These are phyloP conservation scores for Wickerhamomyces alni DNA, from an alignment of 805 yeast genomes.

Conservation along the genomic window DNA sequence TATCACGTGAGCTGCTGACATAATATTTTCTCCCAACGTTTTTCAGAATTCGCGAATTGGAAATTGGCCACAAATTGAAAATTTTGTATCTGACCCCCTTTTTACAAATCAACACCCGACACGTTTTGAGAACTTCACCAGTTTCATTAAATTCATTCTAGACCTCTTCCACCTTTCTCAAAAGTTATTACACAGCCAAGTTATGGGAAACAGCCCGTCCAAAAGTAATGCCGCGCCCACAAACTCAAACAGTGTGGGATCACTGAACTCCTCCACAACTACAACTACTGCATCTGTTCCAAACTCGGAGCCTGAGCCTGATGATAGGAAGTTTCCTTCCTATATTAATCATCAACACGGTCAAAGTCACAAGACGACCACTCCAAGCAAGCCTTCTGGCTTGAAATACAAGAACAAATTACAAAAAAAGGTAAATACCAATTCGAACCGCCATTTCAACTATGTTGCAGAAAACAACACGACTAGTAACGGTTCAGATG, in stretches of 20 bases:
- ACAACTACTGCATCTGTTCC: constrained; percentile 22
- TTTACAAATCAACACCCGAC: no score
- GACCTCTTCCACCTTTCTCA: no score
- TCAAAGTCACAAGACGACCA: constrained; percentile 3
- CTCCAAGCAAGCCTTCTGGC: constrained; percentile 14
- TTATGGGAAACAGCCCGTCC: constrained; percentile 67
- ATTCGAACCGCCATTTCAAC: constrained; percentile 9
- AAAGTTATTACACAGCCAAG: constrained; percentile 7
- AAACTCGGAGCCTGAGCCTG: constrained; percentile 37
- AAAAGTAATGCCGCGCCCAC: constrained; percentile 33
- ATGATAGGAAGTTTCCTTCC: constrained; percentile 42
- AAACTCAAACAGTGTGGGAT: constrained; percentile 24
- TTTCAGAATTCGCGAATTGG: no score
- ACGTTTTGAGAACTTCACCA: no score
- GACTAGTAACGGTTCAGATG: constrained; percentile 7
- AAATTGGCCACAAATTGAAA: no score
- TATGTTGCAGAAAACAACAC: constrained; percentile 9
- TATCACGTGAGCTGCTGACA: no score
- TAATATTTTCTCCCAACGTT: no score
- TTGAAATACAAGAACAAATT: constrained; percentile 15
- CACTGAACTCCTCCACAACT: constrained; percentile 25
- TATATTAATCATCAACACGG: constrained; percentile 16
- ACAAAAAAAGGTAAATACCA: constrained; percentile 10
- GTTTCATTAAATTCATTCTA: no score
- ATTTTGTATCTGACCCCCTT: no score